Evolutionary conservation across 2,329 filamentous ascomycete genomes (phyloP).

Genomic region (Colletotrichum salicis): DNA sequence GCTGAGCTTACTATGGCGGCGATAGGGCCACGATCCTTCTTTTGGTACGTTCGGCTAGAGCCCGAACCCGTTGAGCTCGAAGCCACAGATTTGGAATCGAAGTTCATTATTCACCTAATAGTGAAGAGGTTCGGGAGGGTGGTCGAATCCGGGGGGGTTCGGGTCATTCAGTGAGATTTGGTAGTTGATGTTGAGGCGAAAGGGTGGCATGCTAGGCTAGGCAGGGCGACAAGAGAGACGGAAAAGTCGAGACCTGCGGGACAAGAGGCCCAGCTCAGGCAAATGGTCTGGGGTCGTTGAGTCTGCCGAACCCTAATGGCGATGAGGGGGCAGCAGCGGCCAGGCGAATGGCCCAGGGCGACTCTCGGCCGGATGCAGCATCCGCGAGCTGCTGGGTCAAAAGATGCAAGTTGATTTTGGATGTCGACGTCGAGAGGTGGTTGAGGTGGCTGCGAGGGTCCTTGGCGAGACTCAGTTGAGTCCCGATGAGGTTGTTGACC

Average conservation of each 20-base stretch:
- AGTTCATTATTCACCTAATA: slow-evolving; percentile 36
- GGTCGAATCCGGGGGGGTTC: not conserved
- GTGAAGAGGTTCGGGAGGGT: slow-evolving; percentile 12
- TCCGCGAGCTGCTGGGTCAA: not conserved
- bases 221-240: not conserved
- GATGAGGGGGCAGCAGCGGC: not conserved
- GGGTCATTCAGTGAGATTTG: slow-evolving; percentile 22
- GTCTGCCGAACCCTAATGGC: slow-evolving; percentile 1
- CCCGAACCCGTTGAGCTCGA: slow-evolving; percentile 48
- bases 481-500: not conserved
- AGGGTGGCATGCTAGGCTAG: slow-evolving; percentile 16
- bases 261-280: not conserved
- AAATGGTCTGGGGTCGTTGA: not conserved
- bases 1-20: slow-evolving; percentile 48
- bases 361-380: not conserved
- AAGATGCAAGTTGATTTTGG: not conserved
- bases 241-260: not conserved
- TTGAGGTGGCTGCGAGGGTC: not conserved
- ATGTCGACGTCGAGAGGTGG: not conserved
- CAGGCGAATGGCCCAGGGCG: not conserved
- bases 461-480: not conserved
- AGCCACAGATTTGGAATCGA: slow-evolving; percentile 29
- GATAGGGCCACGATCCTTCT: slow-evolving; percentile 53
- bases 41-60: slow-evolving; percentile 42
- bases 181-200: slow-evolving; percentile 11